phyloP scores from a whole-genome alignment of 2,329 filamentous ascomycete genomes.

The Paraphaeosphaeria minitans region DNA sequence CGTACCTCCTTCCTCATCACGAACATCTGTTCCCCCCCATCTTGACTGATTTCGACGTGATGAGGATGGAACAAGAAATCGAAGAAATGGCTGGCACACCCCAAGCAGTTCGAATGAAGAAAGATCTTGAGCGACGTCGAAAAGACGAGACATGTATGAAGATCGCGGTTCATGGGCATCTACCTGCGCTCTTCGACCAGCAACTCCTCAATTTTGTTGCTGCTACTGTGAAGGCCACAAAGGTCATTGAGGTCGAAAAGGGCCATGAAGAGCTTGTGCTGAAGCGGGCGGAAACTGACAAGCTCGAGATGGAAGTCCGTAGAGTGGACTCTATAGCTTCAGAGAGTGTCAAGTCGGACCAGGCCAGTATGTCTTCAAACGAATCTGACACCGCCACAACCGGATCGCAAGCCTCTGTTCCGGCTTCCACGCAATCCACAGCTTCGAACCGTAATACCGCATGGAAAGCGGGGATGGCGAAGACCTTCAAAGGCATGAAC shows the following conservation, averaged over 20 bases:
- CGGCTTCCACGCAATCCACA: slow-evolving; percentile 9
- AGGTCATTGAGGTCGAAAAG: slow-evolving; percentile 60
- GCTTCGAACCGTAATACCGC: slow-evolving; percentile 26
- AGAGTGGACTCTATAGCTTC: slow-evolving; percentile 28
- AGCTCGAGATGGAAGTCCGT: slow-evolving; percentile 33
- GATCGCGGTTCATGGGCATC: slow-evolving; percentile 54
- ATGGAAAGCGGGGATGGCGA: slow-evolving; percentile 25
- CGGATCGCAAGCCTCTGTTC: neutral
- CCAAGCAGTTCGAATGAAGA: slow-evolving; percentile 48
- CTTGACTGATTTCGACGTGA: slow-evolving; percentile 42
- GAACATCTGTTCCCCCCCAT: slow-evolving; percentile 57
- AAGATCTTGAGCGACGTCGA: slow-evolving; percentile 47
- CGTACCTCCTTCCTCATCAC: slow-evolving; percentile 59
- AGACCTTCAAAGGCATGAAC: slow-evolving; percentile 38
- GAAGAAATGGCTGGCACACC: slow-evolving; percentile 52
- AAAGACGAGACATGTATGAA: slow-evolving; percentile 57
- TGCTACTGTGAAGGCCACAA: slow-evolving; percentile 62
- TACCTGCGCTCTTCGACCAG: slow-evolving; percentile 58
- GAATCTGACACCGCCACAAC: slow-evolving; percentile 7
- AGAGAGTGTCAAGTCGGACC: slow-evolving; percentile 29
- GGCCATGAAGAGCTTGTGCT: slow-evolving; percentile 45
- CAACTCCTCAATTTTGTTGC: slow-evolving; percentile 60
- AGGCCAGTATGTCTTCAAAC: slow-evolving; percentile 14
- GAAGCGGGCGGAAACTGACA: slow-evolving; percentile 26
- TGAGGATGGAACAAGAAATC: slow-evolving; percentile 46